Percentiles rank a stretch among this genome's conserved stretches.
These are phyloP conservation scores for Colletotrichum kahawae DNA, from an alignment of 2,329 filamentous ascomycete species.

Conservation along the genomic window DNA sequence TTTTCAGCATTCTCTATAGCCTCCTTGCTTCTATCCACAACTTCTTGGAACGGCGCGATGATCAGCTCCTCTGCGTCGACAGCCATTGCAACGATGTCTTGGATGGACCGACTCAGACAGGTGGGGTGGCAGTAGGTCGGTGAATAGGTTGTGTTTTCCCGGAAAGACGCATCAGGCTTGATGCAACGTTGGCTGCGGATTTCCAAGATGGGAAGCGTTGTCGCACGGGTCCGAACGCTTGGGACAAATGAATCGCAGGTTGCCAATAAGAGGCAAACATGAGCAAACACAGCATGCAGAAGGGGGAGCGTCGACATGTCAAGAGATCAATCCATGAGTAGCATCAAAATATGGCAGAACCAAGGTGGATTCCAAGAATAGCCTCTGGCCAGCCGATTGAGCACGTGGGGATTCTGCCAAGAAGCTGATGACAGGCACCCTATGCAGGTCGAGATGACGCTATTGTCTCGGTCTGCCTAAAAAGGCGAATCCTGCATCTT, in stretches of 20 bases:
- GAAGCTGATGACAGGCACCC: background rate
- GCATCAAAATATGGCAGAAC: background rate
- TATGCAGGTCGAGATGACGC: background rate
- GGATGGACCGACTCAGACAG: background rate
- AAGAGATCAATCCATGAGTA: background rate
- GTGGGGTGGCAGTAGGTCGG: background rate
- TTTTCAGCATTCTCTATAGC: slow-evolving; percentile 37
- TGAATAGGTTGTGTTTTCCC: background rate
- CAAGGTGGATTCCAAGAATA: background rate
- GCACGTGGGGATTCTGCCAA: slow-evolving; percentile 5
- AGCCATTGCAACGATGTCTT: slow-evolving; percentile 1
- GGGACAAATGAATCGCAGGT: background rate
- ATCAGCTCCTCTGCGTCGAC: slow-evolving; percentile 19
- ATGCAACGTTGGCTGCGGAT: background rate
- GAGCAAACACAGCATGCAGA: background rate
- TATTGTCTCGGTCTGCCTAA: slow-evolving; percentile 11
- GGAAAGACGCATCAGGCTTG: background rate
- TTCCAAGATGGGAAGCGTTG: background rate
- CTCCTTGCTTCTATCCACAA: slow-evolving; percentile 42
- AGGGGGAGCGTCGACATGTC: background rate
- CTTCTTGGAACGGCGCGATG: slow-evolving; percentile 39
- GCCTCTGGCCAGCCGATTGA: background rate
- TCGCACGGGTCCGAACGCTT: background rate
- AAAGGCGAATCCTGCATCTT: background rate
- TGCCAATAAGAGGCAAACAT: background rate